Conservation (phyloP, 2,329 filamentous ascomycete genomes). For the Coleophoma cylindrospora region DNA sequence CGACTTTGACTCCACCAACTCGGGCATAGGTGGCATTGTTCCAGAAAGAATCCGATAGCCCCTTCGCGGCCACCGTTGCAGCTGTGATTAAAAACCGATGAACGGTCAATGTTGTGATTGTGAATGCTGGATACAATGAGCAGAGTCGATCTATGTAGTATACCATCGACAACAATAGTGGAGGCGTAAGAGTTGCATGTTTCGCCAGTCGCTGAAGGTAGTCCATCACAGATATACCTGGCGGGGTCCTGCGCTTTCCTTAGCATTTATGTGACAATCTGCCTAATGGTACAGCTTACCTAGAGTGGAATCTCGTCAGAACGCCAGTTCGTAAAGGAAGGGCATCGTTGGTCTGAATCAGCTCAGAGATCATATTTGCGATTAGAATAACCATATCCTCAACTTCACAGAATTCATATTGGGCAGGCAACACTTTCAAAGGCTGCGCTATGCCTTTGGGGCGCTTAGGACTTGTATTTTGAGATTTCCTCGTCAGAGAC, state of each 20-base stretch:
- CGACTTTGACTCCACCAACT: constrained; percentile 86
- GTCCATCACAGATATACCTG: constrained; percentile 89
- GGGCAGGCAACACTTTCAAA: constrained; percentile 58
- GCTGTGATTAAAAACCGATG: constrained; percentile 96
- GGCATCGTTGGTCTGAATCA: constrained; percentile 88
- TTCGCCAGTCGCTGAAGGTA: constrained; percentile 90
- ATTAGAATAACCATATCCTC: constrained; percentile 89
- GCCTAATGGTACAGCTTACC: constrained; percentile 41
- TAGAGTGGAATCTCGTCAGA: constrained; percentile 90
- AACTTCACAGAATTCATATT: constrained; percentile 77
- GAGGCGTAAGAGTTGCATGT: constrained; percentile 88
- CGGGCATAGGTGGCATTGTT: constrained; percentile 95
- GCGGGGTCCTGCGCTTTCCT: constrained; percentile 52
- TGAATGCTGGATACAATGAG: constrained; percentile 88
- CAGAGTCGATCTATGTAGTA: constrained; percentile 97
- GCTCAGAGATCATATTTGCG: constrained; percentile 89
- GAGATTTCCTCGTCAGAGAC: constrained; percentile 4
- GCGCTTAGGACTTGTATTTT: constrained; percentile 39
- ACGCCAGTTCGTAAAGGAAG: constrained; percentile 80
- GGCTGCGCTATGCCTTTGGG: constrained; percentile 43
- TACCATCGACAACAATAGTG: constrained; percentile 95
- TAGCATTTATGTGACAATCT: constrained; percentile 1
- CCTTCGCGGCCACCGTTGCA: constrained; percentile 92
- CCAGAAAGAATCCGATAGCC: constrained; percentile 95
- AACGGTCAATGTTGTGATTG: constrained; percentile 91